Percentiles rank a stretch among this genome's conserved stretches.
phyloP scores from a whole-genome alignment of 1,284 basidiomycete genomes.

The Vanrija pseudolonga region DNA sequence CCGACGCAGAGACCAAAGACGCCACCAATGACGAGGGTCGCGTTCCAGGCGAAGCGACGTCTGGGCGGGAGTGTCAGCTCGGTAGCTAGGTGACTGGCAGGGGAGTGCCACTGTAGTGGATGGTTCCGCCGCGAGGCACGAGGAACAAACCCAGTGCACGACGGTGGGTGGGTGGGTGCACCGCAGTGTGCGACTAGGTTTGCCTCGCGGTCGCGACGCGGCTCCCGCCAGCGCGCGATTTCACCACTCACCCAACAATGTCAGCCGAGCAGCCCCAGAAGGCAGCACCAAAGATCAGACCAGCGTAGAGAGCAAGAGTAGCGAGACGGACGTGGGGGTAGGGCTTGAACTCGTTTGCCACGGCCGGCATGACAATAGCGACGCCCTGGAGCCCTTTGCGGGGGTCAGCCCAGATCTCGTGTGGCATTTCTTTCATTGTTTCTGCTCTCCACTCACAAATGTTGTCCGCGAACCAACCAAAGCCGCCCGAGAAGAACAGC shows the following conservation, averaged over 20 bases:
- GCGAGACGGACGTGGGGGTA: slow-evolving; percentile 30
- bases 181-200: too few relatives aligned
- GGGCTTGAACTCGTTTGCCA: slow-evolving; percentile 51
- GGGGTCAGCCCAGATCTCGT: background rate
- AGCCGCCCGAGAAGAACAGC: slow-evolving; percentile 57
- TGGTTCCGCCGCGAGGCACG: background rate
- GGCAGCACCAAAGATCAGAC: slow-evolving; percentile 59
- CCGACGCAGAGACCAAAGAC: slow-evolving; percentile 61
- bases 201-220: too few relatives aligned
- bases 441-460: slow-evolving; percentile 42
- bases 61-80: slow-evolving; percentile 30
- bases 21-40: slow-evolving; percentile 59
- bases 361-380: slow-evolving; percentile 55
- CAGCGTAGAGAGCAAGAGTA: slow-evolving; percentile 58
- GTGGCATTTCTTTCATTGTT: background rate
- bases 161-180: too few relatives aligned
- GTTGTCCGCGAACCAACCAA: slow-evolving; percentile 47
- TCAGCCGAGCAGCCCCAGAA: slow-evolving; percentile 54
- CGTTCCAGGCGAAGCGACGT: slow-evolving; percentile 58
- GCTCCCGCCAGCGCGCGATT: background rate
- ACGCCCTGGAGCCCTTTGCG: slow-evolving; percentile 54
- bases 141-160: too few relatives aligned
- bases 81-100: background rate
- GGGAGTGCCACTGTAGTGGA: background rate
- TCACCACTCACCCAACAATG: slow-evolving; percentile 40